Base-by-base conservation (phyloP, 257 asterid genomes). In the Lavandula angustifolia region DNA sequence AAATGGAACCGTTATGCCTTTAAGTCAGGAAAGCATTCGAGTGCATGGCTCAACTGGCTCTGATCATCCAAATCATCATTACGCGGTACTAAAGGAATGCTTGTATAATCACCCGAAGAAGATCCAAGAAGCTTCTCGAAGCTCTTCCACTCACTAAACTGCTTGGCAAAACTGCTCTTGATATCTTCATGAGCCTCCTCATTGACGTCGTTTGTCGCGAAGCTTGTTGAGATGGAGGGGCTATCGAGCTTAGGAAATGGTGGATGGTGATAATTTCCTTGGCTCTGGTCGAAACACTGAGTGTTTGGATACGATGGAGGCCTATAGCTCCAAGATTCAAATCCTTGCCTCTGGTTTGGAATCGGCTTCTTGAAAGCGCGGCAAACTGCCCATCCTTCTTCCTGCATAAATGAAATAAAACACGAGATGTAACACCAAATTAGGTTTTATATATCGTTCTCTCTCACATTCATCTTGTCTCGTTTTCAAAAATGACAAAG, bases 331-430 rank as follows among this genome's bases (percentile, higher is more conserved):
- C 90, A 81, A 11, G 85, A 73, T 70, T 82, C 89, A n/a, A 59
- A 76, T 7, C 85, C 83, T 81, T 81, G 92, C 35, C 73, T 85
- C 67, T 82, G 87, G 54, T 83, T 85, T 12, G 97, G 95, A 72
- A 60, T 76, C 47, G 91, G 95, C 72, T 89, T 89, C 82, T 81
- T 89, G 81, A 89, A 89, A 13, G 96, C 96, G 22, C 96, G 76
- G 37, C 96, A 87, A 62, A 87, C 96, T 0, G 84, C 96, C 96
- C 95, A 89, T 71, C 96, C 96, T 83, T 87, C 96, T 78, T 89
- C 96, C 96, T 87, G 78, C 47, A 14, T 22, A 1, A 22, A 22
- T 22, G 1, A 22, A 22, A 22, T 22, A 2, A 22, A 11, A 7
- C 41, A 54, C 6, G 34, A 57, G 63, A 57, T 56, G 32, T 9